A percentile compares a stretch with the other conserved stretches of the same genome.
These are phyloP conservation scores for Macrolepiota fuliginosa DNA, from an alignment of 768 basidiomycete genomes.

Conservation along the genomic window DNA sequence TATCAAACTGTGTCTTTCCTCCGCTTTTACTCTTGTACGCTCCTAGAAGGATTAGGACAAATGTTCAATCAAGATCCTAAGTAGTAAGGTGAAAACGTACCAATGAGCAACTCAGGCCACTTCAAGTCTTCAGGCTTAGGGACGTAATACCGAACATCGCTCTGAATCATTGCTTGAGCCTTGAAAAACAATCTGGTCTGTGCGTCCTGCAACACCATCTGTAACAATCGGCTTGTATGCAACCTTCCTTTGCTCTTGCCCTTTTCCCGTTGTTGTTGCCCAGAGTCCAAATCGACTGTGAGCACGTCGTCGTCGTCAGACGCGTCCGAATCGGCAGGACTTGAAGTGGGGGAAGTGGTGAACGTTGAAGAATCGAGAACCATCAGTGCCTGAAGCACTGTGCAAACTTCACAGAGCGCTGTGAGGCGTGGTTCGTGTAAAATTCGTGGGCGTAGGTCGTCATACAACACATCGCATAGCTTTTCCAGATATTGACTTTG, in stretches of 20 bases:
- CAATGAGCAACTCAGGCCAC: slow-evolving; percentile 80
- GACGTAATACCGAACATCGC: slow-evolving; percentile 81
- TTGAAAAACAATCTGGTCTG: slow-evolving; percentile 96
- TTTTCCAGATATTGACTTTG: slow-evolving; percentile 83
- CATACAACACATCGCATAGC: slow-evolving; percentile 92
- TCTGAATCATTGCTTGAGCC: slow-evolving; percentile 87
- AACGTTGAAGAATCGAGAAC: slow-evolving; percentile 69
- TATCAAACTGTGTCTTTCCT: neutral
- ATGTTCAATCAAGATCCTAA: too few species aligned
- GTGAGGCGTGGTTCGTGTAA: slow-evolving; percentile 88
- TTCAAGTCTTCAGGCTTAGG: slow-evolving; percentile 78
- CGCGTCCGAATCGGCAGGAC: slow-evolving; percentile 15
- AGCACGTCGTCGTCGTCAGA: slow-evolving; percentile 30
- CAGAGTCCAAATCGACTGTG: slow-evolving; percentile 34
- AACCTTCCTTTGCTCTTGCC: slow-evolving; percentile 39
- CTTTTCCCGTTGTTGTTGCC: slow-evolving; percentile 17
- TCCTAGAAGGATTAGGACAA: neutral
- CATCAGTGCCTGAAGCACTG: slow-evolving; percentile 94
- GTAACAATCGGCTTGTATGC: slow-evolving; percentile 77
- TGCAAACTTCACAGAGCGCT: slow-evolving; percentile 92
- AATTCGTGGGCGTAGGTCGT: slow-evolving; percentile 93
- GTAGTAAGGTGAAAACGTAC: slow-evolving; percentile 53
- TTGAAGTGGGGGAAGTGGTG: slow-evolving; percentile 16
- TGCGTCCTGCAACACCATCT: slow-evolving; percentile 93
- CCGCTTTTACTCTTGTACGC: slow-evolving; percentile 1